These are phyloP conservation scores for Nannizzia gypsea DNA, from an alignment of 2,329 filamentous ascomycete genomes.

Conservation along the genomic window DNA sequence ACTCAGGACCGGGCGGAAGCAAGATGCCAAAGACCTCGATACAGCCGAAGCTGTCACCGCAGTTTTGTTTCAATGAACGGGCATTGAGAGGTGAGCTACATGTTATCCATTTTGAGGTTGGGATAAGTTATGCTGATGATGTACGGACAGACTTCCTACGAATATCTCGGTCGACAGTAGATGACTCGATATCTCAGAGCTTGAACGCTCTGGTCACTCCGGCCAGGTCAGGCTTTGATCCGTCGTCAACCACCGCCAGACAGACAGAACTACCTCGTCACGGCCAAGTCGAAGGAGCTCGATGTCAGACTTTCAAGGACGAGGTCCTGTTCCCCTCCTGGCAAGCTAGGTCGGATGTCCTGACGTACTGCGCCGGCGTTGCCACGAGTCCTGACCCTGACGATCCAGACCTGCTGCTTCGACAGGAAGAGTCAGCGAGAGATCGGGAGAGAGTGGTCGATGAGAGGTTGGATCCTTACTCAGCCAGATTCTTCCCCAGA, in stretches of 20 bases:
- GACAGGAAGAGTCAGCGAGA: slow-evolving; percentile 57
- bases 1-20: slow-evolving; percentile 5
- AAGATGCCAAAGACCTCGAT: slow-evolving; percentile 31
- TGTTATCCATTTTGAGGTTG: too few relatives aligned
- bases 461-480: slow-evolving; percentile 87
- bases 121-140: background rate
- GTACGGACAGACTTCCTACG: slow-evolving; percentile 67
- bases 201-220: slow-evolving; percentile 81
- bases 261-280: slow-evolving; percentile 39
- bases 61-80: slow-evolving; percentile 65
- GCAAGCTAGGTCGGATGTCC: slow-evolving; percentile 68
- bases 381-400: slow-evolving; percentile 78
- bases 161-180: slow-evolving; percentile 68
- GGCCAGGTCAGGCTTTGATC: slow-evolving; percentile 59
- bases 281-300: slow-evolving; percentile 45
- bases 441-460: slow-evolving; percentile 66
- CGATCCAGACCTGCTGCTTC: slow-evolving; percentile 62
- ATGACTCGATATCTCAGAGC: slow-evolving; percentile 88
- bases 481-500: slow-evolving; percentile 57
- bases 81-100: slow-evolving; percentile 51
- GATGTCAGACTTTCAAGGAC: slow-evolving; percentile 63
- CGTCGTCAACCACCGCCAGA: slow-evolving; percentile 58
- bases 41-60: slow-evolving; percentile 51
- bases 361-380: slow-evolving; percentile 81
- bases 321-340: slow-evolving; percentile 77